A percentile compares a stretch with the other conserved stretches of the same genome.
Evolutionary conservation across 2,329 filamentous ascomycete genomes (phyloP).

Genomic region (Pseudocercospora pini-densiflorae): DNA sequence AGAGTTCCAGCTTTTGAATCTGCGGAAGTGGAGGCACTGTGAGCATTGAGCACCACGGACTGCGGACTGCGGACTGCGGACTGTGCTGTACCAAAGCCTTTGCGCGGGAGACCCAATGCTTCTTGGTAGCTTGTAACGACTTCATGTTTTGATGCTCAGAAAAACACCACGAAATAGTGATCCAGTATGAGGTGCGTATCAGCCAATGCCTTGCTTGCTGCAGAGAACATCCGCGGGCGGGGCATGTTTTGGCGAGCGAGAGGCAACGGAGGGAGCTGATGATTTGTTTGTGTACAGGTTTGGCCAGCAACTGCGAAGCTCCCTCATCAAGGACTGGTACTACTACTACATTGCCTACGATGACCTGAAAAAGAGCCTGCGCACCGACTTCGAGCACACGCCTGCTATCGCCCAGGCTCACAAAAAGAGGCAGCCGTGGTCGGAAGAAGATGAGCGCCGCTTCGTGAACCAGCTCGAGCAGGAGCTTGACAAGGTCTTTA

Average conservation of each 20-base stretch:
- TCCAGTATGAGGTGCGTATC: conserved; percentile 21
- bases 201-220: conserved; percentile 2
- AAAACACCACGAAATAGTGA: not conserved
- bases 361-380: conserved; percentile 84
- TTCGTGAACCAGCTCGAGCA: conserved; percentile 87
- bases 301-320: conserved; percentile 94
- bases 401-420: conserved; percentile 47
- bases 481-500: conserved; percentile 97
- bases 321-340: conserved; percentile 94
- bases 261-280: not conserved
- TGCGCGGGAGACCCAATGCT: not conserved
- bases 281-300: conserved; percentile 61
- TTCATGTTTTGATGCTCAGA: not conserved
- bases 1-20: not conserved
- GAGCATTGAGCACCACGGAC: not conserved
- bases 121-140: not conserved
- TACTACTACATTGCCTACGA: conserved; percentile 99
- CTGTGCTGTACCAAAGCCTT: not conserved
- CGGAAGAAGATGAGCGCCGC: conserved; percentile 84
- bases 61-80: not conserved
- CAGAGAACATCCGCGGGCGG: not conserved
- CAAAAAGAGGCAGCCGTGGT: conserved; percentile 66
- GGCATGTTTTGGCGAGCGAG: conserved; percentile 1
- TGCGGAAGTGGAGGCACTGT: not conserved
- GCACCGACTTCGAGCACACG: conserved; percentile 66